A percentile compares a stretch with the other conserved stretches of the same genome.
Conservation (phyloP, 2,329 filamentous ascomycete species). For the Purpureocillium lavendulum region DNA sequence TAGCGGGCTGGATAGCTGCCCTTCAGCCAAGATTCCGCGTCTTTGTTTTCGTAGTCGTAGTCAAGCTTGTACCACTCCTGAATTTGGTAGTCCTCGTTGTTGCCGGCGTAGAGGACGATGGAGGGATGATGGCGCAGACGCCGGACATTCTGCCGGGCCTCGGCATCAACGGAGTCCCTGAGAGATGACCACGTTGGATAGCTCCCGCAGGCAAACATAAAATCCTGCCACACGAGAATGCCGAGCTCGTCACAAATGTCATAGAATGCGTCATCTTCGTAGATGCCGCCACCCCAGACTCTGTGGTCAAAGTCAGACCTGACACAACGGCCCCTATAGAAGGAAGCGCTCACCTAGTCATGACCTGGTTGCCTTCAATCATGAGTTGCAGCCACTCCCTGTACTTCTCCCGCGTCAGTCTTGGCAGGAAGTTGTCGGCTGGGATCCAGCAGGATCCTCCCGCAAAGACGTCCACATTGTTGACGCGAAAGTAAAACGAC, state of each 20-base stretch:
- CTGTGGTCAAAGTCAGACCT: not conserved
- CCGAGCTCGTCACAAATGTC: constrained; percentile 61
- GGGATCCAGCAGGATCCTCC: constrained; percentile 76
- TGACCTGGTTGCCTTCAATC: constrained; percentile 38
- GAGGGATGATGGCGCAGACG: constrained; percentile 53
- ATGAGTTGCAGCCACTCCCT: constrained; percentile 43
- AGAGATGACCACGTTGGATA: constrained; percentile 55
- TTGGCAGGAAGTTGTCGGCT: constrained; percentile 66
- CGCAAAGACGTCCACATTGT: constrained; percentile 64
- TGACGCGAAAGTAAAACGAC: constrained; percentile 67
- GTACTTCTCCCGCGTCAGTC: constrained; percentile 54
- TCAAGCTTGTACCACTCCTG: constrained; percentile 59
- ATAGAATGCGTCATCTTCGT: constrained; percentile 56
- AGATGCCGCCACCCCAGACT: constrained; percentile 27
- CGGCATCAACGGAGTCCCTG: constrained; percentile 47
- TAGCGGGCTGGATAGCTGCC: constrained; percentile 70
- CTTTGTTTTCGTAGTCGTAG: constrained; percentile 65
- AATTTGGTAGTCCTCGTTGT: constrained; percentile 77
- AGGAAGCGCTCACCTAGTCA: constrained; percentile 7
- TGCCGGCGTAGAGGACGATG: constrained; percentile 70
- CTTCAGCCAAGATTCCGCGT: constrained; percentile 67
- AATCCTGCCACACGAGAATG: constrained; percentile 65
- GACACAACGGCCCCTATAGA: no score
- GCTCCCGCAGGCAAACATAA: constrained; percentile 61
- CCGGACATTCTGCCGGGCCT: constrained; percentile 55